A percentile compares a stretch with the other conserved stretches of the same genome.
phyloP scores from a whole-genome alignment of 2,329 filamentous ascomycete genomes.

The Ophiosphaerella narmari region DNA sequence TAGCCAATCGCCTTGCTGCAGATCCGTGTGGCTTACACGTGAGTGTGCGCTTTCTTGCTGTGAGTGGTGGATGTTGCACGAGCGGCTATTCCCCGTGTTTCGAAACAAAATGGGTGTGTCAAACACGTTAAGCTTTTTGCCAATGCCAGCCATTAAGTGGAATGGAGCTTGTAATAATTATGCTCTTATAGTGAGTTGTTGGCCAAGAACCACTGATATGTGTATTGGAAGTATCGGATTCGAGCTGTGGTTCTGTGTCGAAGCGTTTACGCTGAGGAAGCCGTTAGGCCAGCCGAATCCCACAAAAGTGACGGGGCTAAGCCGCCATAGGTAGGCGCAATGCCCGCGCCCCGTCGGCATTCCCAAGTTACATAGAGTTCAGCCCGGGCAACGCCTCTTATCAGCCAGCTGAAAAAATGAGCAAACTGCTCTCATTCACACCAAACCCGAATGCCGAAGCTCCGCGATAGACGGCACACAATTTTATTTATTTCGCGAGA shows the following conservation, averaged over 20 bases:
- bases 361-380: too few species aligned
- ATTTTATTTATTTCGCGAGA: too few species aligned
- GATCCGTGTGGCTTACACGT: conserved; percentile 10
- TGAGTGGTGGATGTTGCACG: conserved; percentile 20
- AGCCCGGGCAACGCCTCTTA: too few species aligned
- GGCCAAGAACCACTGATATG: neutral
- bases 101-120: conserved; percentile 21
- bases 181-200: neutral
- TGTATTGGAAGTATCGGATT: neutral
- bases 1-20: conserved; percentile 14
- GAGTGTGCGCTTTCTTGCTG: conserved; percentile 4
- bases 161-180: conserved; percentile 2
- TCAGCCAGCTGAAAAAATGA: too few species aligned
- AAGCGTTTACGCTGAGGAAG: neutral
- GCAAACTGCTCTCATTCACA: too few species aligned
- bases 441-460: too few species aligned
- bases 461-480: too few species aligned
- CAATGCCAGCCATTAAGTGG: conserved; percentile 10
- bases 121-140: conserved; percentile 24
- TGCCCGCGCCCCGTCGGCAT: neutral
- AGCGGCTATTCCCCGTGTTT: conserved; percentile 16
- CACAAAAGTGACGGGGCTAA: neutral
- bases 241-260: neutral
- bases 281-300: too few species aligned
- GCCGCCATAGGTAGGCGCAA: neutral